phyloP scores from a whole-genome alignment of 768 basidiomycete species.

The Crepidotus variabilis region DNA sequence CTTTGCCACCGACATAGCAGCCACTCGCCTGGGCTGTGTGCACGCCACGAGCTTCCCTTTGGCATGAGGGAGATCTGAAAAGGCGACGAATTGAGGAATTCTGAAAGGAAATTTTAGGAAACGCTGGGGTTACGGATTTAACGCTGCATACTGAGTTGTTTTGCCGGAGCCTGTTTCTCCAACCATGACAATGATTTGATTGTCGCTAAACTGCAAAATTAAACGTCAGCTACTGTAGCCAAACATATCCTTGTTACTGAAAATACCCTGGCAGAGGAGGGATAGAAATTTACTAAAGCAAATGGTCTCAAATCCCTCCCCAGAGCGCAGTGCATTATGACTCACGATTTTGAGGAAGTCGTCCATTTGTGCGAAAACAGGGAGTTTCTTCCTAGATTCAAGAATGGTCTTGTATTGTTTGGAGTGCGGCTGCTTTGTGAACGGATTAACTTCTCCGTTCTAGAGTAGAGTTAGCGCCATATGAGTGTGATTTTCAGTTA shows the following conservation, averaged over 20 bases:
- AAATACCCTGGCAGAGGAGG: constrained; percentile 19
- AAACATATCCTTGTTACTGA: constrained; percentile 8
- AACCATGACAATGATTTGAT: constrained; percentile 88
- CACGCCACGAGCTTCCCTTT: constrained; percentile 92
- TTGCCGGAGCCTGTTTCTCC: constrained; percentile 96
- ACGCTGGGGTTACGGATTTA: background rate
- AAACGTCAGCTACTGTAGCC: constrained; percentile 14
- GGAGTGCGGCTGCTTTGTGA: constrained; percentile 77
- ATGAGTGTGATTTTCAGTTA: background rate
- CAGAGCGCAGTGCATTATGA: constrained; percentile 24
- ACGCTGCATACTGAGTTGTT: constrained; percentile 68
- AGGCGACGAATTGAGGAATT: constrained; percentile 96
- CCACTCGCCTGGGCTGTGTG: constrained; percentile 94
- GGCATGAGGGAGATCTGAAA: constrained; percentile 87
- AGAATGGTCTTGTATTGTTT: constrained; percentile 84
- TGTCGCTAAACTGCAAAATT: constrained; percentile 53
- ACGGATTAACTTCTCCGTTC: constrained; percentile 68
- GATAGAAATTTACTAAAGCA: constrained; percentile 36
- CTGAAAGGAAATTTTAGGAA: constrained; percentile 34
- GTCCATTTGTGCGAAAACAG: constrained; percentile 89
- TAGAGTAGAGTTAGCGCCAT: background rate
- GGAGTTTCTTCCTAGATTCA: constrained; percentile 79
- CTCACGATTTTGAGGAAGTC: constrained; percentile 88
- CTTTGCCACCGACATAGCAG: constrained; percentile 97
- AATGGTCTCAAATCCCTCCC: constrained; percentile 43